Evolutionary conservation across 495 filamentous ascomycete species (phyloP).

Genomic region (Glonium stellatum): DNA sequence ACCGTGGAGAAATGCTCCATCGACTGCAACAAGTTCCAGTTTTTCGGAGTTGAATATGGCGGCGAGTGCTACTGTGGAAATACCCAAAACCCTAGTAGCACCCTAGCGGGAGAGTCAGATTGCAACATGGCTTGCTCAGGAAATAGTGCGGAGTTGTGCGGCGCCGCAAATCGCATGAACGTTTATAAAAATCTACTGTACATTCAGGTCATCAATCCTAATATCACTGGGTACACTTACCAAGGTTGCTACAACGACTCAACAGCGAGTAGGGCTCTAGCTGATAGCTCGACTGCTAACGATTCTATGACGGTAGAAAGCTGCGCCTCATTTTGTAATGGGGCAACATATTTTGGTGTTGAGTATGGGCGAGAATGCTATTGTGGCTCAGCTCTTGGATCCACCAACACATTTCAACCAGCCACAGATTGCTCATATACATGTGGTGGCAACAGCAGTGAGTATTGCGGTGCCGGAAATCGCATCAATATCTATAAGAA

Average conservation of each 20-base stretch:
- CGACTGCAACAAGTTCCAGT: conserved; percentile 15
- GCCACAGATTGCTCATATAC: conserved; percentile 20
- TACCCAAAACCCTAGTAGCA: conserved; percentile 12
- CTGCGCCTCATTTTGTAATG: conserved; percentile 32
- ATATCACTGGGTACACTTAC: conserved; percentile 16
- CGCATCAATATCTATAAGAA: conserved; percentile 25
- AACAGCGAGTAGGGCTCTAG: conserved; percentile 7
- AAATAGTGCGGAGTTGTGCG: conserved; percentile 24
- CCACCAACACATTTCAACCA: conserved; percentile 10
- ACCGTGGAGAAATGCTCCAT: conserved; percentile 24
- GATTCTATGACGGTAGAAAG: conserved; percentile 27
- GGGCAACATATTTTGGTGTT: conserved; percentile 35
- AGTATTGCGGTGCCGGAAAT: conserved; percentile 30
- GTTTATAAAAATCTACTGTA: conserved; percentile 21
- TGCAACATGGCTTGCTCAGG: conserved; percentile 31
- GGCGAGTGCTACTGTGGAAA: conserved; percentile 33
- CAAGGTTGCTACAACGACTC: conserved; percentile 25
- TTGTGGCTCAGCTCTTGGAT: conserved; percentile 31
- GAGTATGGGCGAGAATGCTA: conserved; percentile 40
- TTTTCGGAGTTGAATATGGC: conserved; percentile 24
- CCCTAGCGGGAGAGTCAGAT: conserved; percentile 30
- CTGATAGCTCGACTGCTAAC: conserved; percentile 9
- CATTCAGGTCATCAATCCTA: conserved; percentile 4
- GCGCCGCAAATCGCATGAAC: conserved; percentile 23
- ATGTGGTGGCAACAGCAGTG: conserved; percentile 26